Evolutionary conservation across 345 rosid genomes (phyloP).

Genomic region (Melaleuca alternifolia): DNA sequence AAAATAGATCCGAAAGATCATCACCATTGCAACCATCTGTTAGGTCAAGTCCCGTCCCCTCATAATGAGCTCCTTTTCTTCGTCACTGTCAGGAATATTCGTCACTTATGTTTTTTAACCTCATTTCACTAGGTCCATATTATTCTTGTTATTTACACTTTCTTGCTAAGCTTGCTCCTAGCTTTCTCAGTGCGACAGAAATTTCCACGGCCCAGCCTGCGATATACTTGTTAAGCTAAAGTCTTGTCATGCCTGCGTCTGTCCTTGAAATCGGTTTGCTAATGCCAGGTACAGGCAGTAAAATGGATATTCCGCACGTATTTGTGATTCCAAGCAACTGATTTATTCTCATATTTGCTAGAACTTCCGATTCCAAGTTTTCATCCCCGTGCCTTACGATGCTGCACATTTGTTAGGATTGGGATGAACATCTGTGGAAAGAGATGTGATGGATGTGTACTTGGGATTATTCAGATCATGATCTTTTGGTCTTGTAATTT

Average conservation of each 20-base stretch:
- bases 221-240: not conserved
- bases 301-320: not conserved
- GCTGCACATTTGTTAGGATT: not conserved
- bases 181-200: not conserved
- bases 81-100: not conserved
- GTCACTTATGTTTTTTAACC: not conserved
- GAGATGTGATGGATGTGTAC: not conserved
- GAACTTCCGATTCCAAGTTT: not conserved
- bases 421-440: not conserved
- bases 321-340: not conserved
- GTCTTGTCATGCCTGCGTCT: not conserved
- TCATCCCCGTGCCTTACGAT: not conserved
- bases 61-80: not conserved
- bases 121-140: not conserved
- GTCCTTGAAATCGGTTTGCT: not conserved
- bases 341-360: not conserved
- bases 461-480: not conserved
- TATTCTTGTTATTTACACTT: not conserved
- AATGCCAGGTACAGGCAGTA: not conserved
- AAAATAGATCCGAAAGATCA: conserved; percentile 41
- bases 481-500: not conserved
- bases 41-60: conserved; percentile 11
- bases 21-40: conserved; percentile 23
- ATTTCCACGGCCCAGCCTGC: not conserved
- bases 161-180: not conserved